Percentiles rank a stretch among this genome's conserved stretches.
Evolutionary conservation across 2,329 filamentous ascomycete species (phyloP).

Genomic region (Setomelanomma holmii): DNA sequence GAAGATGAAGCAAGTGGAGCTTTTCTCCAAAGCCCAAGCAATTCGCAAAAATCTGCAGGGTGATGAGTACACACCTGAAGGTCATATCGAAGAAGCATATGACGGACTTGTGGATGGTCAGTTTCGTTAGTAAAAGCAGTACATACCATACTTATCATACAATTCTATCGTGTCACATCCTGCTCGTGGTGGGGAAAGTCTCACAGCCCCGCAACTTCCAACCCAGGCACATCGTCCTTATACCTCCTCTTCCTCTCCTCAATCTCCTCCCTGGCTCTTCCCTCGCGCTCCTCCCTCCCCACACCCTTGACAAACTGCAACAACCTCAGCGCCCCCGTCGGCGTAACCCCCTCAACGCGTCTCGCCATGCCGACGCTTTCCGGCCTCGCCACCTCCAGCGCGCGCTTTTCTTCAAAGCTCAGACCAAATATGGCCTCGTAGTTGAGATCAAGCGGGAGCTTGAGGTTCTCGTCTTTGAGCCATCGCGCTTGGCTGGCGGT

Average conservation of each 20-base stretch:
- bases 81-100: too few species aligned
- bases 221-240: conserved; percentile 7
- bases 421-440: conserved; percentile 77
- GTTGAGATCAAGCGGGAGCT: conserved; percentile 75
- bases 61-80: too few species aligned
- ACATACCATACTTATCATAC: too few species aligned
- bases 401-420: conserved; percentile 77
- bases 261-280: conserved; percentile 36
- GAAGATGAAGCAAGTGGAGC: too few species aligned
- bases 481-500: conserved; percentile 70
- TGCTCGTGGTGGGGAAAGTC: neutral
- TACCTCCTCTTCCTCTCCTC: conserved; percentile 40
- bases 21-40: too few species aligned
- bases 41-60: too few species aligned
- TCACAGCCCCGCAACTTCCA: conserved; percentile 18
- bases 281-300: conserved; percentile 41
- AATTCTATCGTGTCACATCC: too few species aligned
- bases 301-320: conserved; percentile 66
- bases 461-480: conserved; percentile 76
- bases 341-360: conserved; percentile 78
- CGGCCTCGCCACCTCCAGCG: conserved; percentile 73
- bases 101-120: too few species aligned
- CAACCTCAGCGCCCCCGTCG: conserved; percentile 60
- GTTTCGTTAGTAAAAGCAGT: too few species aligned
- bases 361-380: conserved; percentile 89